These are phyloP conservation scores for Coemansia sp. DNA, from an alignment of 192 early-diverging fungal genomes.

Conservation along the genomic window DNA sequence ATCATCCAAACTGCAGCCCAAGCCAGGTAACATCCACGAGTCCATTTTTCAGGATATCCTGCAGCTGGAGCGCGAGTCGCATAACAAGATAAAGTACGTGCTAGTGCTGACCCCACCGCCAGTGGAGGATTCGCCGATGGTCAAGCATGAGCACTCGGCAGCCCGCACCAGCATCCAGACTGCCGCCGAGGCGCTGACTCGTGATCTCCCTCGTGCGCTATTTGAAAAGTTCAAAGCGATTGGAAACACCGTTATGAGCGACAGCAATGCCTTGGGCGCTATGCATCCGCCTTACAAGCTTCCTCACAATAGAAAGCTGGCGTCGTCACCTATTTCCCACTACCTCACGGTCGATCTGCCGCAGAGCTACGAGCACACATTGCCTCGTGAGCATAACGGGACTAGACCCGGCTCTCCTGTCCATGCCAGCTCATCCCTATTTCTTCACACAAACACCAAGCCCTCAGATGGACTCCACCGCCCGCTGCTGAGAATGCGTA, in stretches of 20 bases:
- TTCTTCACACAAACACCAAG: conserved; percentile 3
- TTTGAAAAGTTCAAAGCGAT: conserved; percentile 21
- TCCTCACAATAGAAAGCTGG: conserved; percentile 30
- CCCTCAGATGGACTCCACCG: conserved; percentile 6
- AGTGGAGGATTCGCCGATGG: conserved; percentile 47
- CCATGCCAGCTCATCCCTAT: conserved; percentile 2
- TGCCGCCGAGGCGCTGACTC: conserved; percentile 13
- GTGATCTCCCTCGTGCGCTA: conserved; percentile 29
- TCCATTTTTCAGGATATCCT: conserved; percentile 41
- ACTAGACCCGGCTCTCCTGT: background rate
- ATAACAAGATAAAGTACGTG: conserved; percentile 35
- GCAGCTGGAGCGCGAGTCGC: conserved; percentile 53
- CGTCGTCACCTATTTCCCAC: conserved; percentile 33
- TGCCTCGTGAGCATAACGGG: conserved; percentile 50
- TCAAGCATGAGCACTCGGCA: conserved; percentile 19
- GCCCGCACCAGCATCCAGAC: conserved; percentile 16
- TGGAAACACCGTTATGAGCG: conserved; percentile 22
- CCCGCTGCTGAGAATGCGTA: conserved; percentile 13
- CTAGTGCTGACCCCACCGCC: conserved; percentile 47
- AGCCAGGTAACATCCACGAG: conserved; percentile 27
- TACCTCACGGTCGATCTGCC: conserved; percentile 41
- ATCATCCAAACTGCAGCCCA: conserved; percentile 11
- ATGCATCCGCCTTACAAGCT: conserved; percentile 20
- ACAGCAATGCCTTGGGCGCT: conserved; percentile 15
- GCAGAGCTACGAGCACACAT: conserved; percentile 28